These are phyloP conservation scores for Claviceps sp. DNA, from an alignment of 2,329 filamentous ascomycete species.

Conservation along the genomic window DNA sequence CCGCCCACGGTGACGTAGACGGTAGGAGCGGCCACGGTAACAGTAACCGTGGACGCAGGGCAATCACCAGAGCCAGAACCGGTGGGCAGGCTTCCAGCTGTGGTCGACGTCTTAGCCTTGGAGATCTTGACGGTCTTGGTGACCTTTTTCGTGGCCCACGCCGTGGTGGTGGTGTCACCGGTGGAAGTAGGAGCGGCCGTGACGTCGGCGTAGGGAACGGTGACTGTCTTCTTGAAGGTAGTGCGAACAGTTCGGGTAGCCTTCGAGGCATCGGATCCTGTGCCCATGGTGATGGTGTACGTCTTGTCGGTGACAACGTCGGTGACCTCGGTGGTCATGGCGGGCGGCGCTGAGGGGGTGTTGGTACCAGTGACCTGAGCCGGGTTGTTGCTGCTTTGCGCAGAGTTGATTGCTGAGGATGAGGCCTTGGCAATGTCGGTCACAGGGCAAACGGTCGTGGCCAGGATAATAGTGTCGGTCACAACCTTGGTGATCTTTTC, in stretches of 20 bases:
- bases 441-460: constrained; percentile 33
- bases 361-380: constrained; percentile 8
- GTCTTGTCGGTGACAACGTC: constrained; percentile 20
- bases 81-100: constrained; percentile 11
- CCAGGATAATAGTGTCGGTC: constrained; percentile 25
- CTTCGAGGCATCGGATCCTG: constrained; percentile 17
- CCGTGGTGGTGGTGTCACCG: constrained; percentile 23
- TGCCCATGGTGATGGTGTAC: constrained; percentile 22
- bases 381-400: constrained; percentile 8
- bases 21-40: constrained; percentile 16
- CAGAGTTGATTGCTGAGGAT: constrained; percentile 8
- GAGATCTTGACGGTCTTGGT: constrained; percentile 22
- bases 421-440: constrained; percentile 27
- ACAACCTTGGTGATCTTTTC: constrained; percentile 21
- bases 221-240: constrained; percentile 27
- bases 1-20: constrained; percentile 23
- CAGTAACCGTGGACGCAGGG: constrained; percentile 13
- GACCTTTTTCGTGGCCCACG: constrained; percentile 22
- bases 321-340: constrained; percentile 14
- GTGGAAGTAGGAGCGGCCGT: constrained; percentile 6
- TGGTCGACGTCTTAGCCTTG: constrained; percentile 9
- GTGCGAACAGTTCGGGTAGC: constrained; percentile 30
- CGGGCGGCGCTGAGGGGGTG: constrained; percentile 9
- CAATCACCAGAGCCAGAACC: constrained; percentile 7
- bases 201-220: constrained; percentile 13